Base-by-base conservation (phyloP, 768 basidiomycete species). In the Tulasnella sp. region DNA sequence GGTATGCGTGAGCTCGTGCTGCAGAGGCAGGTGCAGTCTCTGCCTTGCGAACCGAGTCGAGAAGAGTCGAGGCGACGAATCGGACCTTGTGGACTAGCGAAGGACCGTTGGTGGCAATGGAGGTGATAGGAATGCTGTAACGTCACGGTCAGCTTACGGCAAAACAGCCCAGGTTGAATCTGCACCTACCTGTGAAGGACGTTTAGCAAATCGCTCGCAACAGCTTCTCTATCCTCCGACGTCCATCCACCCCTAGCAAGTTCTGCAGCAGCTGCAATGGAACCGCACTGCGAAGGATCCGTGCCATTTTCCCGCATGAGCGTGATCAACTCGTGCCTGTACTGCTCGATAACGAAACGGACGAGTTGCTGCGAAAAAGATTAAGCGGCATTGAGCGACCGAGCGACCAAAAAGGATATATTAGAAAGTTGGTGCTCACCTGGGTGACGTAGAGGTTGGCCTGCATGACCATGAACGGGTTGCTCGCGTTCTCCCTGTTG, bases 391-490 rank as follows among this genome's bases (percentile, higher is more conserved):
- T 62, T 41, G n/a, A 40, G 12, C 41, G 22, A 17, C 19, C 17
- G 34, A 42, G 42, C 68, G 12, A 62, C 69, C 17, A 37, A 67
- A 73, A 22, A 36, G 11, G 52, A 73, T 12, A 34, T 35, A 17
- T 22, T 19, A 67, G 40, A 22, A 34, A 40, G 62, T 9, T 36
- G 17, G 47, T 17, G 75, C 84, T 73, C 75, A 90, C 93, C 86
- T 95, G 94, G 12, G 94, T 95, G 76, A 95, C 94, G 76, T 90
- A 95, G 47, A 96, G 83, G 77, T 96, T 96, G 40, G 90, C 91
- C 80, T 95, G 94, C 86, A 94, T 91, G 37, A 96, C 93, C 37
- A 95, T 83, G 84, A 90, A 95, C 22, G 91, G 90, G 78, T 96
- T 94, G 69, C 92, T 84, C 0, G 94, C 93, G 77, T 91, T 91